phyloP scores from a whole-genome alignment of 345 rosid genomes.

The Populus ilicifolia region DNA sequence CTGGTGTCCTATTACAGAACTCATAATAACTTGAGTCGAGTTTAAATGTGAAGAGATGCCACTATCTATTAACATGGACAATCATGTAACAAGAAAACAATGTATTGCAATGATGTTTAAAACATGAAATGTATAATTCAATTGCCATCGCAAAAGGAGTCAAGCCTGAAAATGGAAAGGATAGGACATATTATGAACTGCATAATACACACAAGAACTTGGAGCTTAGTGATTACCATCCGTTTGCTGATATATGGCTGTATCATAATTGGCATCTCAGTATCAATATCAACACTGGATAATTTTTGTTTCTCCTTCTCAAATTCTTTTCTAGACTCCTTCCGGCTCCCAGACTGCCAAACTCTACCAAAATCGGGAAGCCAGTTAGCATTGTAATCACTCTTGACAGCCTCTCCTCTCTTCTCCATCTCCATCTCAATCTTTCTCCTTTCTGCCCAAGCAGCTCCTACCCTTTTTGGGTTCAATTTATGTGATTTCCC shows the following conservation, averaged over 20 bases:
- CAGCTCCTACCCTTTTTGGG: constrained; percentile 90
- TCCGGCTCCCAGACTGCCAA: constrained; percentile 91
- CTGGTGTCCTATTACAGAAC: not conserved
- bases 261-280: constrained; percentile 42
- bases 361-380: constrained; percentile 96
- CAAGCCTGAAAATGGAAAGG: not conserved
- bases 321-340: constrained; percentile 85
- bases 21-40: not conserved
- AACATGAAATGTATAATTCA: constrained; percentile 6
- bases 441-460: constrained; percentile 93
- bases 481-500: constrained; percentile 59
- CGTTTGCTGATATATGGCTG: constrained; percentile 77
- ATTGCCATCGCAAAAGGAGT: not conserved
- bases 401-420: constrained; percentile 54
- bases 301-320: constrained; percentile 61
- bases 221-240: constrained; percentile 43
- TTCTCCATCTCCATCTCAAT: constrained; percentile 82
- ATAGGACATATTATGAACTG: not conserved
- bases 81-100: not conserved
- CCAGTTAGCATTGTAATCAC: constrained; percentile 57
- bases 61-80: not conserved
- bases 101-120: not conserved
- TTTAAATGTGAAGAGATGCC: not conserved
- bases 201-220: not conserved
- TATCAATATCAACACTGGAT: constrained; percentile 39